phyloP scores from a whole-genome alignment of 176 grass and related monocot species.

The Alloteropsis semialata region DNA sequence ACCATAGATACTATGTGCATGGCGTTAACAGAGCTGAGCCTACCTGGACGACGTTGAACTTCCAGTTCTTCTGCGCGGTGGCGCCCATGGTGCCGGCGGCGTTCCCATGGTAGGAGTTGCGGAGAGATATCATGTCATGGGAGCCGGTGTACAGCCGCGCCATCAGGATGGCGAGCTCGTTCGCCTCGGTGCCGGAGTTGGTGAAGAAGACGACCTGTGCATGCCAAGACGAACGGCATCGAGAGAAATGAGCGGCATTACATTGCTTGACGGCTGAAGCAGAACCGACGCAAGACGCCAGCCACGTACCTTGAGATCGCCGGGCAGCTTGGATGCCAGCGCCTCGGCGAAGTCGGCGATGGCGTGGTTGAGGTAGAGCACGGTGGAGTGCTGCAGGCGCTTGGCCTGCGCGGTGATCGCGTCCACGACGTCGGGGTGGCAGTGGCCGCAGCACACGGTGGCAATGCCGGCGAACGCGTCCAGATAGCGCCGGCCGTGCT shows the following conservation, averaged over 20 bases:
- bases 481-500: conserved; percentile 71
- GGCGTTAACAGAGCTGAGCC: neutral
- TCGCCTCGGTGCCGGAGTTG: conserved; percentile 97
- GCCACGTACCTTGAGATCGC: conserved; percentile 63
- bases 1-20: neutral
- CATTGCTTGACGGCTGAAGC: neutral
- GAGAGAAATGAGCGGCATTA: neutral
- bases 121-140: conserved; percentile 89
- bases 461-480: conserved; percentile 97
- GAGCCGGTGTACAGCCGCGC: conserved; percentile 73
- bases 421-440: conserved; percentile 78
- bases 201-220: conserved; percentile 91
- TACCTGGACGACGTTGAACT: conserved; percentile 89
- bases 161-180: conserved; percentile 95
- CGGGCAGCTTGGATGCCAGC: conserved; percentile 79
- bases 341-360: conserved; percentile 91
- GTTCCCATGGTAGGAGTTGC: conserved; percentile 94
- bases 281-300: neutral
- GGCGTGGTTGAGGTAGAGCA: conserved; percentile 87
- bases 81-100: conserved; percentile 80
- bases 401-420: conserved; percentile 61
- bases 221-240: neutral
- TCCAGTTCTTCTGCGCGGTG: conserved; percentile 96
- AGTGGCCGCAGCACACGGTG: conserved; percentile 87
- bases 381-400: conserved; percentile 79